Conservation (phyloP, 352 stramenopile genomes). For the Phytophthora foliorum region DNA sequence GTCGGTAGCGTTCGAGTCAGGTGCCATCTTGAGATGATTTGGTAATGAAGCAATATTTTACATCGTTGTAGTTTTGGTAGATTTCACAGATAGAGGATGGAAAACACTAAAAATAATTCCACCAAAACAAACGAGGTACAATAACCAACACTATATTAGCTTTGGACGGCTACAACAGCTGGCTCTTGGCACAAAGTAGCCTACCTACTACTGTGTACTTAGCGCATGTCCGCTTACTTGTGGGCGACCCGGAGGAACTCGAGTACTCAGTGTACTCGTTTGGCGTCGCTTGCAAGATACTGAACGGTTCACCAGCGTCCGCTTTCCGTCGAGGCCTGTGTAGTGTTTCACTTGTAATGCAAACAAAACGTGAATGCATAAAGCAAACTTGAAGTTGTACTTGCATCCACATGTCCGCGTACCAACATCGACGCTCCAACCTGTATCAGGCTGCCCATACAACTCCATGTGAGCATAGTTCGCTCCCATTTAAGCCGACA, state of each 20-base stretch:
- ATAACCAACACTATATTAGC: too few species aligned
- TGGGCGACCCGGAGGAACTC: neutral
- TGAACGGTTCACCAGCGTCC: constrained; percentile 6
- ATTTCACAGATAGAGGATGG: too few species aligned
- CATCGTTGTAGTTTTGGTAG: too few species aligned
- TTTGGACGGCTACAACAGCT: too few species aligned
- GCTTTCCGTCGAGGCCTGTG: constrained; percentile 9
- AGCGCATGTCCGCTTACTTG: constrained; percentile 1
- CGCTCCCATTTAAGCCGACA: neutral
- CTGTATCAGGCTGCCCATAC: neutral
- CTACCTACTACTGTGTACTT: too few species aligned
- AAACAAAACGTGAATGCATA: constrained; percentile 6
- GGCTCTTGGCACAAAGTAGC: too few species aligned
- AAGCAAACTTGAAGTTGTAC: constrained; percentile 8
- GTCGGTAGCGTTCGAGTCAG: too few species aligned
- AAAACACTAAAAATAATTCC: too few species aligned
- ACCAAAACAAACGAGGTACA: too few species aligned
- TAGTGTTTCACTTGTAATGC: constrained; percentile 17
- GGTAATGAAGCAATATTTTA: too few species aligned
- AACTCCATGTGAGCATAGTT: constrained; percentile 6
- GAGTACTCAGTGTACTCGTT: neutral
- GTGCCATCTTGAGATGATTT: too few species aligned
- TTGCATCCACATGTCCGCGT: neutral
- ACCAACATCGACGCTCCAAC: neutral
- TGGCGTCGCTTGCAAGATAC: constrained; percentile 1